phyloP scores from a whole-genome alignment of 768 basidiomycete genomes.

The Hygrocybe punicea region DNA sequence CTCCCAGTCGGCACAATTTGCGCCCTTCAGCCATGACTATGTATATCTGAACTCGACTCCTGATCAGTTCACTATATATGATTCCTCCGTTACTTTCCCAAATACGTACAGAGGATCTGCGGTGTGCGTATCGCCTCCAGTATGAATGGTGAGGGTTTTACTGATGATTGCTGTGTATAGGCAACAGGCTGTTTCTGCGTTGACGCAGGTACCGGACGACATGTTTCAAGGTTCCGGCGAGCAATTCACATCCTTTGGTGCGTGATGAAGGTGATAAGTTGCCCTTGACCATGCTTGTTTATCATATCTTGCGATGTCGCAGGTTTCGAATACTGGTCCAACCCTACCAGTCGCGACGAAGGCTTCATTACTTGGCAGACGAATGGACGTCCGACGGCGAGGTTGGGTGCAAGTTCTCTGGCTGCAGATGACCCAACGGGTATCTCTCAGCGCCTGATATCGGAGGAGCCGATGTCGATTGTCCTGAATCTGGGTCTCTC shows the following conservation, averaged over 20 bases:
- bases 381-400: constrained; percentile 48
- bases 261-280: constrained; percentile 9
- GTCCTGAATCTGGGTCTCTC: constrained; percentile 64
- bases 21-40: constrained; percentile 49
- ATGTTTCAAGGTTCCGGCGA: constrained; percentile 59
- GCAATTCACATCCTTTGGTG: constrained; percentile 48
- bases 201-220: constrained; percentile 47
- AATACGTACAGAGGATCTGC: constrained; percentile 34
- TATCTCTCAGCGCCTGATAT: constrained; percentile 57
- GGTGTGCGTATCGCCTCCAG: not conserved
- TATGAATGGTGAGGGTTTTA: not conserved
- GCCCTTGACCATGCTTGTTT: not conserved
- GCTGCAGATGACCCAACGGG: constrained; percentile 37
- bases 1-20: constrained; percentile 76
- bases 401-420: constrained; percentile 53
- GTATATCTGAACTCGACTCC: constrained; percentile 32
- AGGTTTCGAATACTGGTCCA: constrained; percentile 76
- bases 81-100: constrained; percentile 31
- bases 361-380: constrained; percentile 78
- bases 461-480: constrained; percentile 59
- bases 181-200: constrained; percentile 53
- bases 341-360: constrained; percentile 49
- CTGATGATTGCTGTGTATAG: constrained; percentile 5
- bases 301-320: not conserved
- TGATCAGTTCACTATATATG: constrained; percentile 34